Percentiles rank a stretch among this genome's conserved stretches.
These are phyloP conservation scores for Allantophomopsis cytisporea DNA, from an alignment of 2,329 filamentous ascomycete species.

Conservation along the genomic window DNA sequence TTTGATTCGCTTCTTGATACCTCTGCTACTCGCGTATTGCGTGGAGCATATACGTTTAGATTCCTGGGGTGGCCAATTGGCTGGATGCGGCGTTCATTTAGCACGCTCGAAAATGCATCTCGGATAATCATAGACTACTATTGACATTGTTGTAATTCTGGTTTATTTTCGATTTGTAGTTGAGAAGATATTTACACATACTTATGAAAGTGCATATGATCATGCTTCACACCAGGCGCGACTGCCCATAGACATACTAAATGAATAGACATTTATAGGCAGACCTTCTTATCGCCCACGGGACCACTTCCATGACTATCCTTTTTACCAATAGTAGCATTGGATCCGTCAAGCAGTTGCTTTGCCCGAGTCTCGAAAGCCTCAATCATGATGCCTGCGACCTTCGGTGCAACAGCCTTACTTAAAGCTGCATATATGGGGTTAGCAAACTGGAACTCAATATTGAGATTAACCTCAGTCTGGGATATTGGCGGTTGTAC, in stretches of 20 bases:
- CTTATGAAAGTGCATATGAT: too few species aligned
- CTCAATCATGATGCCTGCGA: constrained; percentile 80
- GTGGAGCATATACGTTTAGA: too few species aligned
- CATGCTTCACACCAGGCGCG: too few species aligned
- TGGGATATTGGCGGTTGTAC: constrained; percentile 22
- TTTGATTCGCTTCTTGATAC: too few species aligned
- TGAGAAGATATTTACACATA: too few species aligned
- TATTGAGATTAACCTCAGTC: constrained; percentile 63
- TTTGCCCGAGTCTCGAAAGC: constrained; percentile 78
- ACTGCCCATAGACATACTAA: neutral
- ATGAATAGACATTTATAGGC: neutral
- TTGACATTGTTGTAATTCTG: too few species aligned
- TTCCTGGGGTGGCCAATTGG: too few species aligned
- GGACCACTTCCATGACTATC: neutral
- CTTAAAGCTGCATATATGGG: constrained; percentile 79
- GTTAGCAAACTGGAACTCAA: constrained; percentile 78
- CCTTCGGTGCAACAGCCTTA: constrained; percentile 66
- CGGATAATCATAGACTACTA: too few species aligned
- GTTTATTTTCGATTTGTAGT: too few species aligned
- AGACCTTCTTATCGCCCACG: neutral
- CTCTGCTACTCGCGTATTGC: too few species aligned
- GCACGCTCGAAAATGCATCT: too few species aligned
- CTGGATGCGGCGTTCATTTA: too few species aligned
- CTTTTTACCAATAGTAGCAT: neutral
- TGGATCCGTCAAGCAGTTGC: constrained; percentile 31